A percentile compares a stretch with the other conserved stretches of the same genome.
Conservation (phyloP, 352 stramenopile species). For the Thraustotheca clavata region DNA sequence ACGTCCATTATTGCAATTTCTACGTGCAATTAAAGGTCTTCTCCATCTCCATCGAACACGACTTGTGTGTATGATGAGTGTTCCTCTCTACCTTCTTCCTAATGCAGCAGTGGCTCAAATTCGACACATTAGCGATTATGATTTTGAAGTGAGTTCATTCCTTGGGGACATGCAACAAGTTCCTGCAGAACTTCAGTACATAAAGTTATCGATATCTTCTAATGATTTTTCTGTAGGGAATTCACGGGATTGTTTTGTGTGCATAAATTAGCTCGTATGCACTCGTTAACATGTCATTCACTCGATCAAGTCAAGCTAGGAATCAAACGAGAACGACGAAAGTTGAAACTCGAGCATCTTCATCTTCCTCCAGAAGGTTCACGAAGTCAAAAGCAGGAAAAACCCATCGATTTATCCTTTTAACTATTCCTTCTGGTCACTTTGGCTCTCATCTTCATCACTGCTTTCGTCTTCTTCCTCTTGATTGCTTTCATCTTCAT, state of each 20-base stretch:
- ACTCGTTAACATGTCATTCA: conserved; percentile 45
- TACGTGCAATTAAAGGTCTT: conserved; percentile 7
- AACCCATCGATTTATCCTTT: conserved; percentile 14
- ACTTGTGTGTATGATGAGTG: conserved; percentile 13
- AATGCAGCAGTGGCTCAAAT: neutral
- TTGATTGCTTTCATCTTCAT: neutral
- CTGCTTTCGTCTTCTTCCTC: neutral
- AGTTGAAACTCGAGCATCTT: conserved; percentile 74
- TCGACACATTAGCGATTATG: conserved; percentile 30
- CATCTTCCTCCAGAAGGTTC: conserved; percentile 58
- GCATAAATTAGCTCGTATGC: conserved; percentile 45
- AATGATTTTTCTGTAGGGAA: conserved; percentile 22
- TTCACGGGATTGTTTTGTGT: conserved; percentile 52
- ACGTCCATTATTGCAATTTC: neutral
- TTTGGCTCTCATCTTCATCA: neutral
- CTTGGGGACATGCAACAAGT: conserved; percentile 45
- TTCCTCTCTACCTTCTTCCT: conserved; percentile 1
- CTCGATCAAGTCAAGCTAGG: conserved; percentile 48
- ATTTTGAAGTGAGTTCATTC: conserved; percentile 50
- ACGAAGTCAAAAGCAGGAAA: conserved; percentile 25
- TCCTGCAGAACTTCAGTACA: conserved; percentile 33
- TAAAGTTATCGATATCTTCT: neutral
- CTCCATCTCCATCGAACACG: conserved; percentile 10
- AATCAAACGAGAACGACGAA: conserved; percentile 54
- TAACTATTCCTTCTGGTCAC: neutral